phyloP scores from a whole-genome alignment of 2,329 filamentous ascomycete genomes.

The Verticillium dahliae region DNA sequence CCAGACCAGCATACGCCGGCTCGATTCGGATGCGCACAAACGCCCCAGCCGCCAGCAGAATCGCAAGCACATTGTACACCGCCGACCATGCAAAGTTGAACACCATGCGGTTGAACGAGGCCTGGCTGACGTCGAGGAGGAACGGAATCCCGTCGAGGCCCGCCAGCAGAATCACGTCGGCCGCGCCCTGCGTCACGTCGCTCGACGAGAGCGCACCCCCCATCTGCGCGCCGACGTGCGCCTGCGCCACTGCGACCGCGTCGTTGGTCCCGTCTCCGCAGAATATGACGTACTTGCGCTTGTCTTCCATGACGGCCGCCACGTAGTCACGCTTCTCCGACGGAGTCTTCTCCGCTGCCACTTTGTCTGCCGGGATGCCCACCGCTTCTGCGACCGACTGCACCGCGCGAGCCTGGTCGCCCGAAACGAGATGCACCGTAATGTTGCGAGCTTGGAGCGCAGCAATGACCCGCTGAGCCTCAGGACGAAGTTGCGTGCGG shows the following conservation, averaged over 20 bases:
- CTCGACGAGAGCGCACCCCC: constrained; percentile 33
- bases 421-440: constrained; percentile 46
- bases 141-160: constrained; percentile 42
- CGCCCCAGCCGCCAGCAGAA: constrained; percentile 53
- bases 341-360: constrained; percentile 40
- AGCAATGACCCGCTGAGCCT: constrained; percentile 36
- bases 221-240: constrained; percentile 55
- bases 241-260: constrained; percentile 52
- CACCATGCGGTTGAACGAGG: constrained; percentile 32
- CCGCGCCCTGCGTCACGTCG: constrained; percentile 47
- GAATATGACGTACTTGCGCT: constrained; percentile 41
- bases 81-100: constrained; percentile 60
- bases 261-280: constrained; percentile 61
- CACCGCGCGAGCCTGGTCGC: constrained; percentile 45
- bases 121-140: constrained; percentile 39
- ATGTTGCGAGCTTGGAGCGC: constrained; percentile 40
- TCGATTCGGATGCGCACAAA: constrained; percentile 46
- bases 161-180: constrained; percentile 51
- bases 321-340: constrained; percentile 49
- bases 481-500: constrained; percentile 21
- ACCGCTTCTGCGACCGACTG: constrained; percentile 37
- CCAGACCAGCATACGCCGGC: constrained; percentile 48
- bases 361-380: constrained; percentile 24
- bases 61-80: constrained; percentile 56
- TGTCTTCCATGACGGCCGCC: constrained; percentile 23